Evolutionary conservation across 2,329 filamentous ascomycete species (phyloP), one percentile per base, ranked within the genome.

Genomic region (Ophioceras dolichostomum): DNA sequence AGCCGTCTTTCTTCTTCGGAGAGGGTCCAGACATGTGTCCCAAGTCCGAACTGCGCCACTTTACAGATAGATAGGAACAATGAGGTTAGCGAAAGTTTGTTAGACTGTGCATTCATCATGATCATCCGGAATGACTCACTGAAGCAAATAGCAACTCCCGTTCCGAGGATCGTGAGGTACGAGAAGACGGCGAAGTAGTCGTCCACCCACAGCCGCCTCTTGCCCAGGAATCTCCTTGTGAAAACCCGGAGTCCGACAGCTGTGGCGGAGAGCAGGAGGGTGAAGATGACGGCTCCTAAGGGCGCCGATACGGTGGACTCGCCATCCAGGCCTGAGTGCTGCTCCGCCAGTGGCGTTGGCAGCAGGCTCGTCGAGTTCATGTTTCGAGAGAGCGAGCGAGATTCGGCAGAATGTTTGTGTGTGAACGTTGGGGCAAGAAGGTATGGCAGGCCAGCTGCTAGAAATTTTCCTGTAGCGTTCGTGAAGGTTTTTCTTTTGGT

Each of bases 1-100:
- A 24, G 18, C 9, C 18, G 9, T 10, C 29, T 20, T 9, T 36
- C 34, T 18, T 30, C n/a, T 3, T 22, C 16, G 6, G 34, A 10
- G 7, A 36, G 14, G 13, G 27, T 17, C n/a, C 19, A 13, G 7
- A n/a, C 16, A 31, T 36, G 26, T 17, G 4, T 21, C 13, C 34
- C 34, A 12, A 36, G 24, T 10, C 34, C 34, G 12, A 14, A 36
- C 8, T 12, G 8, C 17, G 26, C 30, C 34, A 36, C 34, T 36
- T 4, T 16, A 16, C 8, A 26, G 22, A 5, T 12, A 12, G 6
- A 14, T 9, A 26, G 10, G 22, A 19, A 17, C 8, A 3, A n/a
- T n/a, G 9, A 13, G 13, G 8, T 10, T 5, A 10, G 16, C 10
- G n/a, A 27, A 27, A 3, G n/a, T n/a, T n/a, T n/a, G n/a, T n/a